These are phyloP conservation scores for Ochromonas danica DNA, from an alignment of 108 stramenopile species.

Conservation along the genomic window DNA sequence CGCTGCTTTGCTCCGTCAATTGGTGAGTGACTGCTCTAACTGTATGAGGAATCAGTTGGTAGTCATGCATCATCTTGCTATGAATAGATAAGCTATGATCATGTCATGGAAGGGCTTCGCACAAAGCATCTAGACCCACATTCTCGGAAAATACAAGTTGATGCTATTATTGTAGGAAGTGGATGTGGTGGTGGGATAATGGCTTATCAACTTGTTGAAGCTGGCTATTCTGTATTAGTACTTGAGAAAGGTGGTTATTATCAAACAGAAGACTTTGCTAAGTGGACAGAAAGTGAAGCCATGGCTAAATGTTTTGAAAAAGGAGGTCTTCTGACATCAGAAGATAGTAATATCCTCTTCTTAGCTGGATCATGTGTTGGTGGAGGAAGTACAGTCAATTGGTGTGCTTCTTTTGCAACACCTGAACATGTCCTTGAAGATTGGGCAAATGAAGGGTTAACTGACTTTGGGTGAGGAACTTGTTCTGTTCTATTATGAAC, in stretches of 20 bases:
- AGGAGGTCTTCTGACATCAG: conserved; percentile 47
- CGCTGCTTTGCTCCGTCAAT: too few relatives aligned
- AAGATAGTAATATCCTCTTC: conserved; percentile 51
- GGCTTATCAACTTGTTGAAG: conserved; percentile 45
- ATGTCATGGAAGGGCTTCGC: neutral
- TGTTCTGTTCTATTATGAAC: neutral
- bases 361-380: conserved; percentile 60
- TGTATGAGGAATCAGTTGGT: too few relatives aligned
- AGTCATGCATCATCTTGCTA: too few relatives aligned
- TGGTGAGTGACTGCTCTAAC: too few relatives aligned
- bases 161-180: conserved; percentile 63
- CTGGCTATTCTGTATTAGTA: conserved; percentile 57
- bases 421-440: conserved; percentile 56
- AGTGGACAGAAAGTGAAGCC: conserved; percentile 53
- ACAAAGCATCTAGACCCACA: neutral
- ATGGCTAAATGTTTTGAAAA: conserved; percentile 52
- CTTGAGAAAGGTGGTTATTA: conserved; percentile 60
- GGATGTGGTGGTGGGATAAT: conserved; percentile 59
- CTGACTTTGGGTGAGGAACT: conserved; percentile 42
- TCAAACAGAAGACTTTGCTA: conserved; percentile 38
- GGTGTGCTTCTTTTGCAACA: conserved; percentile 59
- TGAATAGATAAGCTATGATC: neutral
- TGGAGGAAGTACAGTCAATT: conserved; percentile 62
- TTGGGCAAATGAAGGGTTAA: conserved; percentile 54
- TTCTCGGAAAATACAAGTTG: conserved; percentile 29